These are phyloP conservation scores for Fusarium chaquense DNA, from an alignment of 2,329 filamentous ascomycete genomes.

Conservation along the genomic window DNA sequence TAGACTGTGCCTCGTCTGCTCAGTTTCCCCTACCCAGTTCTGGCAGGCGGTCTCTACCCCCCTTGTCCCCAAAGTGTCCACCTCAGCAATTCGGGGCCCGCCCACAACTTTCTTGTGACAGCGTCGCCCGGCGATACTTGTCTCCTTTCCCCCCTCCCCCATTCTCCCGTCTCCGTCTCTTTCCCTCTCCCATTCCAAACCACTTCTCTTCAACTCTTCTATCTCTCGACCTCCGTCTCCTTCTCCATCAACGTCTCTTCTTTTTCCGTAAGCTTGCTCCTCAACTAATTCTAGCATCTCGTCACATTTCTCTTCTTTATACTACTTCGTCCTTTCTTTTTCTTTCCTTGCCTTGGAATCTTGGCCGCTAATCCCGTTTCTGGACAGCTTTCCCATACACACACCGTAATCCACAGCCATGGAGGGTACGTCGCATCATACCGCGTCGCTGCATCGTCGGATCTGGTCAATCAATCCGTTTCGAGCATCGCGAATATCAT, in stretches of 20 bases:
- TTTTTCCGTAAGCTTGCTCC: slow-evolving; percentile 47
- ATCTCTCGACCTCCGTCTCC: slow-evolving; percentile 47
- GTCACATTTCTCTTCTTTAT: slow-evolving; percentile 42
- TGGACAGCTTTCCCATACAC: slow-evolving; percentile 51
- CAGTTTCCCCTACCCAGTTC: slow-evolving; percentile 36
- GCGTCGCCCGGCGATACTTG: slow-evolving; percentile 52
- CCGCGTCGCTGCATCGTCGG: slow-evolving; percentile 45
- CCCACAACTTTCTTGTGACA: slow-evolving; percentile 54
- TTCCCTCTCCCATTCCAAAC: slow-evolving; percentile 49
- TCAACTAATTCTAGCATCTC: slow-evolving; percentile 21
- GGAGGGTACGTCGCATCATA: slow-evolving; percentile 62
- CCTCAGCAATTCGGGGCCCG: slow-evolving; percentile 51
- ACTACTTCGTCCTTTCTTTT: slow-evolving; percentile 40
- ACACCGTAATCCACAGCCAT: slow-evolving; percentile 63
- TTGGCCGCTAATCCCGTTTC: slow-evolving; percentile 50
- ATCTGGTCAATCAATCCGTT: slow-evolving; percentile 38
- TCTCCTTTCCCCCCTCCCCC: slow-evolving; percentile 51
- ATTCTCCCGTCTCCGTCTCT: slow-evolving; percentile 45
- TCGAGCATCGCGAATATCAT: slow-evolving; percentile 39
- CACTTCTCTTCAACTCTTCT: slow-evolving; percentile 48
- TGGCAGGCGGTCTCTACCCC: slow-evolving; percentile 48
- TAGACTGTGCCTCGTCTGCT: slow-evolving; percentile 38
- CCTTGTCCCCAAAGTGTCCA: slow-evolving; percentile 46
- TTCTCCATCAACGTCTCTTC: slow-evolving; percentile 49
- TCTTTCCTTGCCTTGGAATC: slow-evolving; percentile 32